phyloP scores from a whole-genome alignment of 2,329 filamentous ascomycete genomes.

The Fusarium falciforme region DNA sequence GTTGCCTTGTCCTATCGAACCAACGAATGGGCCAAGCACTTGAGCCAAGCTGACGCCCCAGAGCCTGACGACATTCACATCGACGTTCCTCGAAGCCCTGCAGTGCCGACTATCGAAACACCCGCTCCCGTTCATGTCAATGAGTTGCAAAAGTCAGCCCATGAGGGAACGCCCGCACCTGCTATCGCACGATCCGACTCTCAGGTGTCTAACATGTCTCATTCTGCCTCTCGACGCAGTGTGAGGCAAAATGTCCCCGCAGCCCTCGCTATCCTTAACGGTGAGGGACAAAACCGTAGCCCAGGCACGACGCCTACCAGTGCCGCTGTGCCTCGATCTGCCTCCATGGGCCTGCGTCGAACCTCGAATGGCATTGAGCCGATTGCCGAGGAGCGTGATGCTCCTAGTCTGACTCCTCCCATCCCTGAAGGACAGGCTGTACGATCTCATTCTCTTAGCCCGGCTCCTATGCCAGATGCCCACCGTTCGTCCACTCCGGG shows the following conservation, averaged over 20 bases:
- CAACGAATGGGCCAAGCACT: conserved; percentile 96
- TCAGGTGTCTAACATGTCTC: conserved; percentile 39
- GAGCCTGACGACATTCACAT: conserved; percentile 70
- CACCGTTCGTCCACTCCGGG: conserved; percentile 54
- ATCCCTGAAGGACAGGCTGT: conserved; percentile 30
- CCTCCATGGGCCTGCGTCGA: conserved; percentile 41
- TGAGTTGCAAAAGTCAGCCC: conserved; percentile 73
- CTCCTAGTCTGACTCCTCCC: conserved; percentile 18
- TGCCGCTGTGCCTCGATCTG: conserved; percentile 32
- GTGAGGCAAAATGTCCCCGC: conserved; percentile 40
- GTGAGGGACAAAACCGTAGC: conserved; percentile 37
- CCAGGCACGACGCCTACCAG: conserved; percentile 35
- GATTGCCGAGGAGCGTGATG: conserved; percentile 57
- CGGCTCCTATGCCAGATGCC: conserved; percentile 37
- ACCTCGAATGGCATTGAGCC: conserved; percentile 51
- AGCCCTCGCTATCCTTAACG: conserved; percentile 40
- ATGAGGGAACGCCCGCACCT: conserved; percentile 57
- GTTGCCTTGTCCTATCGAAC: conserved; percentile 87
- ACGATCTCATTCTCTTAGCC: conserved; percentile 26
- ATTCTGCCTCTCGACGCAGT: conserved; percentile 22
- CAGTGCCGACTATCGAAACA: conserved; percentile 54
- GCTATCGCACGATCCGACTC: conserved; percentile 46
- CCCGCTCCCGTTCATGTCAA: conserved; percentile 72
- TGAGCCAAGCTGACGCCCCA: conserved; percentile 80
- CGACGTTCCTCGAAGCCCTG: conserved; percentile 46